These are phyloP conservation scores for Diplodia corticola DNA, from an alignment of 2,329 filamentous ascomycete genomes.

Conservation along the genomic window DNA sequence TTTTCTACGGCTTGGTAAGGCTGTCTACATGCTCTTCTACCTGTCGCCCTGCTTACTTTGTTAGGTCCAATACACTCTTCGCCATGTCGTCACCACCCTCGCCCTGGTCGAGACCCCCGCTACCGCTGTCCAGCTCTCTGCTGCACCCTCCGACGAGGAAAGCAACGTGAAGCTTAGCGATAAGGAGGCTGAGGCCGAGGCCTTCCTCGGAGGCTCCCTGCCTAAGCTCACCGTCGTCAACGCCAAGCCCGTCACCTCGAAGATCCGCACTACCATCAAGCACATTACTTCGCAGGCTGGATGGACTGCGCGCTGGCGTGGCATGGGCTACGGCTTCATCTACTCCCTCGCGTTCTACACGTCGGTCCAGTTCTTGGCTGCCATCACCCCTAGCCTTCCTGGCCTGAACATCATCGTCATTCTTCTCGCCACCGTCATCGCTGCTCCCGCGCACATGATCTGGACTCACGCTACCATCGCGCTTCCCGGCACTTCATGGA, in stretches of 20 bases:
- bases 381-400: slow-evolving; percentile 42
- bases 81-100: slow-evolving; percentile 60
- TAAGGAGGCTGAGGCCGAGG: slow-evolving; percentile 36
- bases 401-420: slow-evolving; percentile 54
- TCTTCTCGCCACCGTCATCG: slow-evolving; percentile 59
- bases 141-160: slow-evolving; percentile 50
- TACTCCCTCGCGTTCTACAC: slow-evolving; percentile 38
- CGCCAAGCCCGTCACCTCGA: slow-evolving; percentile 62
- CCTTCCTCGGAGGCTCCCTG: slow-evolving; percentile 34
- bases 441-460: slow-evolving; percentile 69
- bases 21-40: background rate
- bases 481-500: slow-evolving; percentile 60
- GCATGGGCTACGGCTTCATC: slow-evolving; percentile 54
- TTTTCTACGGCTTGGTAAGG: slow-evolving; percentile 46
- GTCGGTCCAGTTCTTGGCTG: slow-evolving; percentile 48
- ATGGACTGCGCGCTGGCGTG: slow-evolving; percentile 67
- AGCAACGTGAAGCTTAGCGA: slow-evolving; percentile 43
- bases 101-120: slow-evolving; percentile 64
- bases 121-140: slow-evolving; percentile 50
- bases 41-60: background rate
- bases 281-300: slow-evolving; percentile 67
- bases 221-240: slow-evolving; percentile 47
- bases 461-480: slow-evolving; percentile 90
- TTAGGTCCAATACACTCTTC: slow-evolving; percentile 57
- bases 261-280: slow-evolving; percentile 57